Percentiles rank a stretch among this genome's conserved stretches.
Conservation (phyloP, 352 stramenopile genomes). For the Phytophthora agathidicida region DNA sequence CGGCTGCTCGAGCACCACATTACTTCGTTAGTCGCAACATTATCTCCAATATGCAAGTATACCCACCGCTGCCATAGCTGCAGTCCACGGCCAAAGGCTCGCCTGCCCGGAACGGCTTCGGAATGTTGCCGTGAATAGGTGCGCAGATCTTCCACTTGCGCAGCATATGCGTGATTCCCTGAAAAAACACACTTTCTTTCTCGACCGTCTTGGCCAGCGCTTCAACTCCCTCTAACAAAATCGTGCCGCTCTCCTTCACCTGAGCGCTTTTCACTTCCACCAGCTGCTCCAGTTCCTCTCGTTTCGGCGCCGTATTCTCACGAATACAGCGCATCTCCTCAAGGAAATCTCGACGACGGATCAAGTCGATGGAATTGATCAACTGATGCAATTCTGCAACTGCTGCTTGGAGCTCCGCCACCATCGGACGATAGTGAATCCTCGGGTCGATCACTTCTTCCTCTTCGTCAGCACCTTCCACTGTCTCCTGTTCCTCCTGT, state of each 20-base stretch:
- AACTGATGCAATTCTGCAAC: conserved; percentile 84
- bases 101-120: conserved; percentile 84
- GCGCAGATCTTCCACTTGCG: conserved; percentile 89
- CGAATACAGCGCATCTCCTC: conserved; percentile 89
- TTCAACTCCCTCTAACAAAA: conserved; percentile 76
- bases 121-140: conserved; percentile 87
- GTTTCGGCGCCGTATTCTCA: conserved; percentile 84
- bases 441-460: conserved; percentile 87
- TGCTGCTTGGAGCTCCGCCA: conserved; percentile 77
- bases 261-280: conserved; percentile 79
- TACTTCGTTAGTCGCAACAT: conserved; percentile 3
- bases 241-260: conserved; percentile 77
- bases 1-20: conserved; percentile 43
- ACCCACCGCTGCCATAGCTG: conserved; percentile 80
- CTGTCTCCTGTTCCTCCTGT: conserved; percentile 23
- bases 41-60: neutral
- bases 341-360: conserved; percentile 77
- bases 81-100: conserved; percentile 86
- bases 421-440: conserved; percentile 87
- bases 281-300: conserved; percentile 81
- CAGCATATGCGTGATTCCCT: conserved; percentile 77
- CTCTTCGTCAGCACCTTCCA: conserved; percentile 37
- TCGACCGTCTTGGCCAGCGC: conserved; percentile 69
- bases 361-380: conserved; percentile 89
- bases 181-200: conserved; percentile 88